Evolutionary conservation across 2,329 filamentous ascomycete species (phyloP).

Genomic region (Fusarium sp.): DNA sequence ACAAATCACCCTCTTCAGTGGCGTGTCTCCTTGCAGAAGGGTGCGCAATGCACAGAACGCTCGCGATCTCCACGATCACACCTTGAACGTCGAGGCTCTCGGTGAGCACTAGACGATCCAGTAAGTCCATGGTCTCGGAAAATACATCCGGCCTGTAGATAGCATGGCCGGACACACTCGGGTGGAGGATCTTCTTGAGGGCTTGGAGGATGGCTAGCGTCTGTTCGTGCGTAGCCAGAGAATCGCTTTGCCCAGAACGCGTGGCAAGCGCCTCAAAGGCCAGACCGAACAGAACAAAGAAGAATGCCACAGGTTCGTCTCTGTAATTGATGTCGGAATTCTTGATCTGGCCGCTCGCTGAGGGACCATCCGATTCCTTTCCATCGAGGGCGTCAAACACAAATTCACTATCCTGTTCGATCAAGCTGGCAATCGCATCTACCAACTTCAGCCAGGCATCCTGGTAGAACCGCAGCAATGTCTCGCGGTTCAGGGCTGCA

Average conservation of each 20-base stretch:
- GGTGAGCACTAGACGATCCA: constrained; percentile 91
- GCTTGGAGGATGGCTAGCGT: constrained; percentile 89
- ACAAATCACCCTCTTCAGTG: constrained; percentile 78
- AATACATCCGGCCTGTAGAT: constrained; percentile 97
- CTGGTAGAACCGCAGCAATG: constrained; percentile 93
- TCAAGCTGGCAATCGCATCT: constrained; percentile 95
- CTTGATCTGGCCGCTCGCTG: constrained; percentile 64
- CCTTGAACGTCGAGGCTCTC: constrained; percentile 88
- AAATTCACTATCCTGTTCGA: constrained; percentile 97
- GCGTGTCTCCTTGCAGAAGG: constrained; percentile 75
- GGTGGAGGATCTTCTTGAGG: constrained; percentile 92
- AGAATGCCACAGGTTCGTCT: constrained; percentile 97
- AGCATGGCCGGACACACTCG: constrained; percentile 93
- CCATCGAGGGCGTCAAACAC: constrained; percentile 97
- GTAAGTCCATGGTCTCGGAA: constrained; percentile 94
- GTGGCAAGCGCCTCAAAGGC: constrained; percentile 95
- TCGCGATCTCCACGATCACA: constrained; percentile 93
- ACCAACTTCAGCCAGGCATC: constrained; percentile 96
- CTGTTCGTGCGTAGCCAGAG: constrained; percentile 76
- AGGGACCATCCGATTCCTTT: constrained; percentile 67
- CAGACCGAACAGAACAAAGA: constrained; percentile 96
- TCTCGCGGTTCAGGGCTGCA: constrained; percentile 92
- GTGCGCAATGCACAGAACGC: constrained; percentile 89
- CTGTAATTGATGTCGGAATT: constrained; percentile 93
- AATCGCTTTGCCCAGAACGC: constrained; percentile 63